These are phyloP conservation scores for Thielaviopsis euricoi DNA, from an alignment of 2,329 filamentous ascomycete species.

Conservation along the genomic window DNA sequence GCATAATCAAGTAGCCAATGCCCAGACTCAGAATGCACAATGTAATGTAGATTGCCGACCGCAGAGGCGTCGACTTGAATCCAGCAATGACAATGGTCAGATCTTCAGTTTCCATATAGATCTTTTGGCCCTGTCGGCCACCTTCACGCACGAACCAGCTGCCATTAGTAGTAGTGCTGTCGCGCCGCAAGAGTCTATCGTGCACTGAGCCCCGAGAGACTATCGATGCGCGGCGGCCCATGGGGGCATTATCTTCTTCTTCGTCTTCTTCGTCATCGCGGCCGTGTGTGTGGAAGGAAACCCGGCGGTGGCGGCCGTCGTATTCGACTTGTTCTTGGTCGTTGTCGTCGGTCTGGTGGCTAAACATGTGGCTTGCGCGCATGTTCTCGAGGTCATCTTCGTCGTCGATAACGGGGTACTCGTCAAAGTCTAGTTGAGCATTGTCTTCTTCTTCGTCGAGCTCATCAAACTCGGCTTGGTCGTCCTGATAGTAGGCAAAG, in stretches of 20 bases:
- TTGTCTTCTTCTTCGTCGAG: slow-evolving; percentile 13
- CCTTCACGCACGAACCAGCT: slow-evolving; percentile 45
- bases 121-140: slow-evolving; percentile 52
- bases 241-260: slow-evolving; percentile 32
- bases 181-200: slow-evolving; percentile 51
- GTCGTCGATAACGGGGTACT: slow-evolving; percentile 19
- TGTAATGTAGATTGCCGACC: slow-evolving; percentile 50
- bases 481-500: slow-evolving; percentile 76
- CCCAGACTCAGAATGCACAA: slow-evolving; percentile 61
- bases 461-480: slow-evolving; percentile 28
- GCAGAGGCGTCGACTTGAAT: slow-evolving; percentile 60
- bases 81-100: slow-evolving; percentile 86
- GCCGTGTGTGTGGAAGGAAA: slow-evolving; percentile 25
- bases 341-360: not conserved
- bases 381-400: slow-evolving; percentile 25
- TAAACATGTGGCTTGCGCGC: slow-evolving; percentile 8
- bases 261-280: slow-evolving; percentile 19
- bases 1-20: slow-evolving; percentile 65
- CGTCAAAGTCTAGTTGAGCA: not conserved
- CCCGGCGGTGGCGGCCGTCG: not conserved
- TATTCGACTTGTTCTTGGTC: not conserved
- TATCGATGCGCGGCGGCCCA: slow-evolving; percentile 47
- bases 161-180: slow-evolving; percentile 51
- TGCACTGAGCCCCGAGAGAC: slow-evolving; percentile 39
- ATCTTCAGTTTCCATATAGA: slow-evolving; percentile 87